A percentile compares a stretch with the other conserved stretches of the same genome.
Evolutionary conservation across 495 filamentous ascomycete genomes (phyloP).

Genomic region (Neurospora africana): DNA sequence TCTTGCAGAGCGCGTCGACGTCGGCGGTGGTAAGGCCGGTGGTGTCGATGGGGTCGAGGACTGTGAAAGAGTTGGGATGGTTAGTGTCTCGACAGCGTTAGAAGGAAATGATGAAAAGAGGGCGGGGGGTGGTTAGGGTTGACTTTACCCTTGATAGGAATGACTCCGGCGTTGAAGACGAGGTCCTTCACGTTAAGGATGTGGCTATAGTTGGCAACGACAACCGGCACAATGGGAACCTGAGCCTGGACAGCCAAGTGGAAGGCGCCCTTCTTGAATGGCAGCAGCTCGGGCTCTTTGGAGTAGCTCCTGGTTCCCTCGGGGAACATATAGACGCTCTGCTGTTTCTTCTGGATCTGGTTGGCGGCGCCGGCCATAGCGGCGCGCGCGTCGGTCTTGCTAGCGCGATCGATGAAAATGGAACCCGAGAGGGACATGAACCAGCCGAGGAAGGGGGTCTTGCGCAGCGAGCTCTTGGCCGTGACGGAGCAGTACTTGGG

Average conservation of each 20-base stretch:
- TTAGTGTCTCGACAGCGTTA: not conserved
- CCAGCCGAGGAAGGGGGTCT: slow-evolving; percentile 85
- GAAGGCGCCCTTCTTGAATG: slow-evolving; percentile 98
- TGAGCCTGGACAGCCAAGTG: slow-evolving; percentile 90
- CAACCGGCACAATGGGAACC: slow-evolving; percentile 83
- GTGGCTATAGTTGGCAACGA: slow-evolving; percentile 79
- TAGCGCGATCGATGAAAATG: slow-evolving; percentile 88
- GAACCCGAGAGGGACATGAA: slow-evolving; percentile 87
- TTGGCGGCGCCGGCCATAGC: slow-evolving; percentile 75
- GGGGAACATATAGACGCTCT: slow-evolving; percentile 89
- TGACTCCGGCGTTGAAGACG: slow-evolving; percentile 62
- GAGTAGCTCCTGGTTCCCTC: slow-evolving; percentile 91
- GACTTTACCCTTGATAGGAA: slow-evolving; percentile 65
- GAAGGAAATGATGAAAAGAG: not conserved
- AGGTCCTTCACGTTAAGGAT: slow-evolving; percentile 59
- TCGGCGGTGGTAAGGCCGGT: slow-evolving; percentile 63
- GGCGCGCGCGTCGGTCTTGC: slow-evolving; percentile 66
- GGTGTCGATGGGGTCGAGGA: slow-evolving; percentile 81
- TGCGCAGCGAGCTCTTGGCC: slow-evolving; percentile 75
- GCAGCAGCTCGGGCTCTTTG: slow-evolving; percentile 64
- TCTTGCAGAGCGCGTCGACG: slow-evolving; percentile 65
- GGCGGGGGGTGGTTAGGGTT: not conserved
- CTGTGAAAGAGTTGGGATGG: slow-evolving; percentile 28
- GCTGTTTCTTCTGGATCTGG: slow-evolving; percentile 62
- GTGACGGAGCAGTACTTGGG: slow-evolving; percentile 89